These are phyloP conservation scores for Amphibolis antarctica DNA, from an alignment of 106 monocot genomes.

Conservation along the genomic window DNA sequence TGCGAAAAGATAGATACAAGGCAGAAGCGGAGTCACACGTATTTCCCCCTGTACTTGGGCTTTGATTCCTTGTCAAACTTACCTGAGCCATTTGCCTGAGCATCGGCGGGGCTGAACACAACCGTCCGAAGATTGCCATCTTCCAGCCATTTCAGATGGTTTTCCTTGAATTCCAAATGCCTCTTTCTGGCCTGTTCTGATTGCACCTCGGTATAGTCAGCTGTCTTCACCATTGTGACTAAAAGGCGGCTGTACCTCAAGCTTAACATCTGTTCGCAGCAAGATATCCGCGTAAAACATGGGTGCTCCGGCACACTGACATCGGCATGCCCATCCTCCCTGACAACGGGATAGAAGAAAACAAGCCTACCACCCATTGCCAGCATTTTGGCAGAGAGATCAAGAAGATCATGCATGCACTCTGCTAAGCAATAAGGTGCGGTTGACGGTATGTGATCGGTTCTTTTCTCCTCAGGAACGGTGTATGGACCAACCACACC, in stretches of 20 bases:
- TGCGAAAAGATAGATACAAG: neutral
- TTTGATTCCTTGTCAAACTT: slow-evolving; percentile 63
- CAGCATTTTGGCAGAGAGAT: slow-evolving; percentile 80
- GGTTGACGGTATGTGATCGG: slow-evolving; percentile 85
- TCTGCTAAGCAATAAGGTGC: slow-evolving; percentile 80
- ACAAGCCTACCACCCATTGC: slow-evolving; percentile 79
- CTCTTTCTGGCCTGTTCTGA: slow-evolving; percentile 36
- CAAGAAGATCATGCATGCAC: slow-evolving; percentile 88
- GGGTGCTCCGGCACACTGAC: slow-evolving; percentile 66
- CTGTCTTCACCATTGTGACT: slow-evolving; percentile 87
- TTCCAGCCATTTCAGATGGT: slow-evolving; percentile 94
- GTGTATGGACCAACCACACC: slow-evolving; percentile 69
- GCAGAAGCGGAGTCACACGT: slow-evolving; percentile 34
- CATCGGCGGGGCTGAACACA: slow-evolving; percentile 53
- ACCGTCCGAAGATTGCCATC: slow-evolving; percentile 84
- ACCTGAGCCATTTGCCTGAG: slow-evolving; percentile 5
- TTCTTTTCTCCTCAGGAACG: slow-evolving; percentile 78
- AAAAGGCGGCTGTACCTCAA: slow-evolving; percentile 67
- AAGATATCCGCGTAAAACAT: slow-evolving; percentile 53
- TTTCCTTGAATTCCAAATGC: slow-evolving; percentile 76
- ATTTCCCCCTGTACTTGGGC: slow-evolving; percentile 95
- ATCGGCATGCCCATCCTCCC: slow-evolving; percentile 49
- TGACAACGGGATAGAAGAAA: slow-evolving; percentile 75
- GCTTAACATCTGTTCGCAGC: slow-evolving; percentile 88
- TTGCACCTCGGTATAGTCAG: slow-evolving; percentile 47